Evolutionary conservation across 306 rosid genomes (phyloP).

Genomic region (Castanea sativa): DNA sequence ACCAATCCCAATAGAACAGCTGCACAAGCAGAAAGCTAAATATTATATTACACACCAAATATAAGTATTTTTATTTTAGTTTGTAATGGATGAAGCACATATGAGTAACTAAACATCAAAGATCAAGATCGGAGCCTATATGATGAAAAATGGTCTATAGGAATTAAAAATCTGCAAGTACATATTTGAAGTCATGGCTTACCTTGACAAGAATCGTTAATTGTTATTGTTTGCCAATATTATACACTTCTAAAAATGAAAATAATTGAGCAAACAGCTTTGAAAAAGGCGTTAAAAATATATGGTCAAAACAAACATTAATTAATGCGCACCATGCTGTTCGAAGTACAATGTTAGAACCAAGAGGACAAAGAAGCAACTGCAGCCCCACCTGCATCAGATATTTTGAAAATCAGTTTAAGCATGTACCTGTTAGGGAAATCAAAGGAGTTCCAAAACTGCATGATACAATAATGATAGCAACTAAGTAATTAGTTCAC

Average conservation of each 20-base stretch:
- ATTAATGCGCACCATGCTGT: conserved; percentile 71
- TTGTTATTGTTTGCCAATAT: background rate
- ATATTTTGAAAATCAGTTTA: conserved; percentile 10
- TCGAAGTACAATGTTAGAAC: conserved; percentile 71
- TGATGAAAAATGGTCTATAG: background rate
- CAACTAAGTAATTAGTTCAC: background rate
- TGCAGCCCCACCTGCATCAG: conserved; percentile 74
- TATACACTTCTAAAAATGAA: background rate
- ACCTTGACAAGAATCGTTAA: background rate
- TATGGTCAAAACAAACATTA: background rate
- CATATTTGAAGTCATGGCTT: background rate
- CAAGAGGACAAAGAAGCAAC: conserved; percentile 76
- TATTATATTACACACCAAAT: background rate
- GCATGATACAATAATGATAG: background rate
- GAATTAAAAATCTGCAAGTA: background rate
- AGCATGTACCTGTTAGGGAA: background rate
- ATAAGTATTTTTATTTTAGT: background rate
- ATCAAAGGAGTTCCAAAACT: background rate
- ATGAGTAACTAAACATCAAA: background rate
- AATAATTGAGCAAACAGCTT: background rate
- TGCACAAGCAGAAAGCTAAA: conserved; percentile 23
- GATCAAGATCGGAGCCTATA: background rate
- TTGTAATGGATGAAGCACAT: background rate
- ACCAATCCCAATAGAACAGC: conserved; percentile 83
- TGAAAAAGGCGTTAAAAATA: background rate